Evolutionary conservation across 352 stramenopile genomes (phyloP).

Genomic region (Phytophthora melonis): DNA sequence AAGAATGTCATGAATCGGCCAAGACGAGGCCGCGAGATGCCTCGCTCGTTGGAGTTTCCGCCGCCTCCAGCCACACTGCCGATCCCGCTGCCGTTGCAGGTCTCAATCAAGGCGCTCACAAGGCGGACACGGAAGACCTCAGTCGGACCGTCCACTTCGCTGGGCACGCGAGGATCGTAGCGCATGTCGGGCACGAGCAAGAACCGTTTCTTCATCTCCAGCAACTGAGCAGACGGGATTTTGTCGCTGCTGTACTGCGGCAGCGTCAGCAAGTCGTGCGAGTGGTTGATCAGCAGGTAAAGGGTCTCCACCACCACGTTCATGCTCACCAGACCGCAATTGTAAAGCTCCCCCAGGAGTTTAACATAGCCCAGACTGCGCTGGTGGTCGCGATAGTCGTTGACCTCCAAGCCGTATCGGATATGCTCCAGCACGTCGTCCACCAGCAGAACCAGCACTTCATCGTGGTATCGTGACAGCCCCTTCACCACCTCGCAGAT

Average conservation of each 20-base stretch:
- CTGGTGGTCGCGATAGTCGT: slow-evolving; percentile 94
- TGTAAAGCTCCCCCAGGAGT: slow-evolving; percentile 95
- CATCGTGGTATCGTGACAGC: slow-evolving; percentile 88
- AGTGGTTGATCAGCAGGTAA: slow-evolving; percentile 96
- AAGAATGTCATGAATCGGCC: slow-evolving; percentile 94
- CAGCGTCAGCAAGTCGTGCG: slow-evolving; percentile 91
- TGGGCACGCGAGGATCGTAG: slow-evolving; percentile 91
- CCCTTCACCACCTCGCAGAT: slow-evolving; percentile 92
- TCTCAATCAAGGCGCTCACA: slow-evolving; percentile 94
- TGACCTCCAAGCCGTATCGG: slow-evolving; percentile 89
- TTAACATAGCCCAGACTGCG: slow-evolving; percentile 93
- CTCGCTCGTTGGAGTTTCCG: slow-evolving; percentile 74
- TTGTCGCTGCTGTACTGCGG: slow-evolving; percentile 61
- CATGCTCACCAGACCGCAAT: slow-evolving; percentile 90
- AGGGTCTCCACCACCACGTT: slow-evolving; percentile 95
- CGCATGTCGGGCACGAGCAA: slow-evolving; percentile 80
- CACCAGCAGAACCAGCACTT: slow-evolving; percentile 91
- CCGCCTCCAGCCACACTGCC: slow-evolving; percentile 8
- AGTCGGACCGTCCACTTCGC: slow-evolving; percentile 88
- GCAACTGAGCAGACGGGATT: slow-evolving; percentile 41
- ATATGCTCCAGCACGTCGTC: slow-evolving; percentile 95
- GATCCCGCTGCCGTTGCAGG: slow-evolving; percentile 58
- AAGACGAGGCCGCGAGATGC: slow-evolving; percentile 87
- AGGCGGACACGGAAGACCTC: slow-evolving; percentile 96
- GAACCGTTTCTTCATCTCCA: slow-evolving; percentile 73